Conservation (phyloP, 1,139 yeast species). For the Suzukiozyma palmioleophila region DNA sequence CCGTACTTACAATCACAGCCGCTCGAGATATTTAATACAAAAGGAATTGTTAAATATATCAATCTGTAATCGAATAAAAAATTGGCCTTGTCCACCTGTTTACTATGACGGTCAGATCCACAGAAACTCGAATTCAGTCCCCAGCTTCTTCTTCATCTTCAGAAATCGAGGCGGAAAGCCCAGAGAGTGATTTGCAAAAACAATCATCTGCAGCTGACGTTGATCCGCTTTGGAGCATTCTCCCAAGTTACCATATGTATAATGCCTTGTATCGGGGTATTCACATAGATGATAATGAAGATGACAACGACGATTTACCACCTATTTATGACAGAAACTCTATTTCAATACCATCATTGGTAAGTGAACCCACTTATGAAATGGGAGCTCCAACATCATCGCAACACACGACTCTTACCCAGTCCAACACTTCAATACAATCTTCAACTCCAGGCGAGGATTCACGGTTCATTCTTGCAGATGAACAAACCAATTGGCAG, state of each 20-base stretch:
- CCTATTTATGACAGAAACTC: background rate
- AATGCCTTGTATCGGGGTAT: constrained; percentile 7
- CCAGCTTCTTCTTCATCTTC: no score
- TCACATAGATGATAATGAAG: constrained; percentile 3
- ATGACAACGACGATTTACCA: constrained; percentile 2
- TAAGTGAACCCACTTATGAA: background rate
- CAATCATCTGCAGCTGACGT: background rate
- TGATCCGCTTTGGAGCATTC: constrained; percentile 17
- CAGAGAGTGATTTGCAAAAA: no score
- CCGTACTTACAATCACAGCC: no score
- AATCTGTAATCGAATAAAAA: no score
- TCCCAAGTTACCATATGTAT: constrained; percentile 21
- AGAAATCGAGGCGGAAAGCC: no score
- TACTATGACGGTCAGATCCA: no score
- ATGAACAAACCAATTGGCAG: constrained; percentile 34
- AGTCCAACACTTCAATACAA: background rate
- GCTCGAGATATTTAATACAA: no score
- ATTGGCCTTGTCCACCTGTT: no score
- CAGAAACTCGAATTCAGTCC: no score
- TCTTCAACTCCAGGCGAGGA: constrained; percentile 4
- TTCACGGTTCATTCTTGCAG: constrained; percentile 21
- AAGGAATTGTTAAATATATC: no score
- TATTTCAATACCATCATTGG: background rate
- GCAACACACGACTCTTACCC: background rate
- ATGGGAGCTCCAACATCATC: background rate